phyloP scores from a whole-genome alignment of 2,329 filamentous ascomycete genomes.

The Hymenoscyphus fructigenus region DNA sequence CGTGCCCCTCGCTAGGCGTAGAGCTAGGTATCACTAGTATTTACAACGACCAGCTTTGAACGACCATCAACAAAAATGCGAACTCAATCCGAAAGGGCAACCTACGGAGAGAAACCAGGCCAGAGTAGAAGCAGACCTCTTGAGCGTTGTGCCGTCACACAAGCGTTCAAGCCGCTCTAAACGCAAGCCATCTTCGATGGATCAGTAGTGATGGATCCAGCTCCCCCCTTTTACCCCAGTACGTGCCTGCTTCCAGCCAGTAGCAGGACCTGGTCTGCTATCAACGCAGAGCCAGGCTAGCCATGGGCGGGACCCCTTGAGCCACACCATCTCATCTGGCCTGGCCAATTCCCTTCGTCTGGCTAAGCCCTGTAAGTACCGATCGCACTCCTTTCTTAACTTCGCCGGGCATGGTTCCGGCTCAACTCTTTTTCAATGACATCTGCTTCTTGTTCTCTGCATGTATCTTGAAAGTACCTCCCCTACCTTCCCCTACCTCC shows the following conservation, averaged over 20 bases:
- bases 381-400: slow-evolving; percentile 19
- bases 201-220: not conserved
- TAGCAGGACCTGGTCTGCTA: not conserved
- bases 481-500: slow-evolving; percentile 17
- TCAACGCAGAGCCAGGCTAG: not conserved
- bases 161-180: slow-evolving; percentile 12
- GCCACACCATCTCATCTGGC: not conserved
- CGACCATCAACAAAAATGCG: too few species aligned
- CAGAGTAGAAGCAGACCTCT: not conserved
- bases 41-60: too few species aligned
- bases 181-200: slow-evolving; percentile 4
- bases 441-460: slow-evolving; percentile 27
- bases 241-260: not conserved
- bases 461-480: slow-evolving; percentile 18
- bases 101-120: too few species aligned
- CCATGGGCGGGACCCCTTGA: not conserved
- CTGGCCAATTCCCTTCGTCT: not conserved
- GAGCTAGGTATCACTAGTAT: too few species aligned
- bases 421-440: slow-evolving; percentile 28
- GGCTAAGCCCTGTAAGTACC: slow-evolving; percentile 30
- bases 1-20: too few species aligned
- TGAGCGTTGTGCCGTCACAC: slow-evolving; percentile 2
- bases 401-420: slow-evolving; percentile 24
- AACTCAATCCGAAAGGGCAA: too few species aligned
- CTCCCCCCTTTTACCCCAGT: not conserved